Conservation (phyloP, 139 green algal species). For the Micractinium sp. region DNA sequence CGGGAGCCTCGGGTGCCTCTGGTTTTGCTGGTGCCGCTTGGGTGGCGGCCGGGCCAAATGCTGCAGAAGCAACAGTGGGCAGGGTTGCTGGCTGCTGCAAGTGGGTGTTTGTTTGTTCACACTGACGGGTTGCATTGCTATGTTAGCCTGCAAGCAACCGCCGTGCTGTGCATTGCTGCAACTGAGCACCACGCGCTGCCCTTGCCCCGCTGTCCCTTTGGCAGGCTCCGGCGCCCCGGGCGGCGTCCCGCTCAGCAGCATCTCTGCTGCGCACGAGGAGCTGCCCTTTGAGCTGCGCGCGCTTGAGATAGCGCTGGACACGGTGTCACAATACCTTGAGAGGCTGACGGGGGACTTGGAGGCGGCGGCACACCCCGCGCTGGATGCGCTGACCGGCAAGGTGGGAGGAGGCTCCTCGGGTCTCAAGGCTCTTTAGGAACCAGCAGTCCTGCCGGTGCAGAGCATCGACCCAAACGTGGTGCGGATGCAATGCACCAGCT, state of each 20-base stretch:
- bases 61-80: neutral
- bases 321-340: constrained; percentile 71
- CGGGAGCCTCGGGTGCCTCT: no score
- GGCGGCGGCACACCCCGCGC: constrained; percentile 77
- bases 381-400: constrained; percentile 88
- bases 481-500: neutral
- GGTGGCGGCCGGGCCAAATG: no score
- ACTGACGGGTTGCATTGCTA: neutral
- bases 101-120: neutral
- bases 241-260: constrained; percentile 6
- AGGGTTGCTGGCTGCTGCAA: neutral
- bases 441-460: no score
- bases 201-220: neutral
- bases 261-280: constrained; percentile 18
- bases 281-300: constrained; percentile 71
- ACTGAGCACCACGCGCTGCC: neutral
- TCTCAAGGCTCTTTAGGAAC: no score
- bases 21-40: neutral
- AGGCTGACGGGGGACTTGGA: constrained; percentile 81
- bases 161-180: neutral
- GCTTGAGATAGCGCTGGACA: constrained; percentile 64
- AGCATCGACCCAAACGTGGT: neutral
- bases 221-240: neutral
- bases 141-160: neutral
- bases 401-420: constrained; percentile 53